Base-by-base conservation (phyloP, 495 filamentous ascomycete species). In the Hyphodiscus hymeniophilus region DNA sequence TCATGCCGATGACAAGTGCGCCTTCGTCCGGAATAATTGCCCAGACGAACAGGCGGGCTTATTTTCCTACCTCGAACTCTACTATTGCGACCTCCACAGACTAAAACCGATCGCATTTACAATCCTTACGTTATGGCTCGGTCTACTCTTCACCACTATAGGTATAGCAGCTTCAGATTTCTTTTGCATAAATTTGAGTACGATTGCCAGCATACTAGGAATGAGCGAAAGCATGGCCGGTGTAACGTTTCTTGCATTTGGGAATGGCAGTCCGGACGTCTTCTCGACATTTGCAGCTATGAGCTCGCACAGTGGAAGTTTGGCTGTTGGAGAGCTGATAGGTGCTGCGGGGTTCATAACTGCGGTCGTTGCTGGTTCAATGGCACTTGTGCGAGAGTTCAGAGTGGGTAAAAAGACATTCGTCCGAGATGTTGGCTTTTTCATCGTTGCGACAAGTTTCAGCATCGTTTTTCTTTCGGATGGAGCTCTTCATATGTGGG, bases 81-180 rank as follows among this genome's bases (percentile, higher is more conserved):
- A 95, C 67, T 99, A 97, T 63, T 99, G 94, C 71, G 66, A 69
- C 22, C 67, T 94, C 20, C 74, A 72, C 40, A 63, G 80, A 52
- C 80, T 69, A n/a, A 77, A 87, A 57, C 79, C 82, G 2, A 41
- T 95, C 45, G 88, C 87, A 17, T 90, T 97, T 56, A 62, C 70
- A 3, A 71, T 95, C 24, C 66, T 99, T 24, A 70, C 84, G 22
- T 47, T 81, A 34, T 99, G 94, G 94, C 71, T 95, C 5, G 84
- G 77, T n/a, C 68, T 95, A 21, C 79, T 97, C 5, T 99, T 99
- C 60, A 90, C 82, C 53, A 96, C 94, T 1, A 95, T 99, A 45
- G 94, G 94, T n/a, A 95, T 97, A 54, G 94, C 94, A 5, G 92
- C 94, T 18, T 94, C 86, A 58, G 94, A 99, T 62, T 99, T 97